Base-by-base conservation (phyloP, 345 rosid species). In the Punica granatum region DNA sequence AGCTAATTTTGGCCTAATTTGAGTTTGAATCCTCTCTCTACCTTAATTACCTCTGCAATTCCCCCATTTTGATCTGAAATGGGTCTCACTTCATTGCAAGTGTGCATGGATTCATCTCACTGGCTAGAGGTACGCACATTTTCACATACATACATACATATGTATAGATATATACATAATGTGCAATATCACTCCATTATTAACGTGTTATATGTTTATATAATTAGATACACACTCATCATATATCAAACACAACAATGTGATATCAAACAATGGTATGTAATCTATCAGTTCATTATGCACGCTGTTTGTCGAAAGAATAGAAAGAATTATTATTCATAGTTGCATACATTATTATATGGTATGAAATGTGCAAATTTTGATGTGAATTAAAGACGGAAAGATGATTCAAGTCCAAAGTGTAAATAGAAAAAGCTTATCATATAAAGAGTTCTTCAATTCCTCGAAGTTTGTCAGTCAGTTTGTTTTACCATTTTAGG, bases 31-130 rank as follows among this genome's bases (percentile, higher is more conserved):
- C 41, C 41, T 37, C 41, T n/a, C 18, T 6, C 53, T 16, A 7
- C 2, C 14, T 11, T 6, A 16, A 46, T 46, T 15, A 4, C 23
- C 6, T 14, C 53, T 18, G 6, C n/a, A 1, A 3, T 2, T 34
- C 34, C 32, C 36, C 26, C 21, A 10, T 33, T 34, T 12, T 56
- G 11, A 16, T 53, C 60, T 35, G 53, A 42, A 37, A 88, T 88
- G 92, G 88, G 87, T 71, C 83, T 87, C 65, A 85, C 84, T 73
- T 89, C 96, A 75, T 82, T 90, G 49, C 97, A 86, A 80, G 94
- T 86, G 69, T 93, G 94, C 90, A 87, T 90, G 97, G 97, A 93
- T 78, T 89, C 95, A 49, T 66, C 94, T 44, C 96, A 90, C 34
- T 93, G 97, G 98, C 84, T 93, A 31, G 97, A 90, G 94, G 98